These are phyloP conservation scores for Phytopythium mirpurense DNA, from an alignment of 352 stramenopile genomes.

Conservation along the genomic window DNA sequence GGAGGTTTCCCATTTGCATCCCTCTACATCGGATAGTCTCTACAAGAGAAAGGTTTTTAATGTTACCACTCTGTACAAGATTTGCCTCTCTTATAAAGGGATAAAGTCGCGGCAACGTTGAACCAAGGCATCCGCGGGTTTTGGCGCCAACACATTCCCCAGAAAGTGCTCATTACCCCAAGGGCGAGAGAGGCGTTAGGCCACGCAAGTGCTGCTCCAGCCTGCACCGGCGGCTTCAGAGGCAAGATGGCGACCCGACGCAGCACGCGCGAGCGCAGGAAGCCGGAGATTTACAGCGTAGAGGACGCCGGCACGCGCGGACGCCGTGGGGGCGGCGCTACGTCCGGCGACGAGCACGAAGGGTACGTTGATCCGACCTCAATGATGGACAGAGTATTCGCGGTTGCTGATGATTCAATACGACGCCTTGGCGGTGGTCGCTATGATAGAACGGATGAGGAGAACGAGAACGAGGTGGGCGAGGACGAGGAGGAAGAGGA, in stretches of 20 bases:
- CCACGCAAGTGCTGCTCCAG: no score
- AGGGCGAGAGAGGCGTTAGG: no score
- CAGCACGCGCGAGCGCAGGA: constrained; percentile 54
- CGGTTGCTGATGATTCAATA: not conserved
- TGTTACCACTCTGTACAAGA: not conserved
- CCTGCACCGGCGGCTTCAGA: no score
- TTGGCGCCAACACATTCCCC: constrained; percentile 5
- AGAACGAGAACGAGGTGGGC: constrained; percentile 14
- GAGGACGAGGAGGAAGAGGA: constrained; percentile 15
- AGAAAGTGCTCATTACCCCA: no score
- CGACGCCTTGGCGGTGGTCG: not conserved
- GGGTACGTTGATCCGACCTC: not conserved
- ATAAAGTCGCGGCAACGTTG: not conserved
- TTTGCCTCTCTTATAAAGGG: not conserved
- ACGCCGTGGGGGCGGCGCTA: not conserved
- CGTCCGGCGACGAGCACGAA: not conserved
- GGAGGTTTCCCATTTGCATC: constrained; percentile 32
- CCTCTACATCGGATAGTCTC: not conserved
- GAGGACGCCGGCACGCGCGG: constrained; percentile 22
- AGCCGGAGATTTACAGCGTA: constrained; percentile 73
- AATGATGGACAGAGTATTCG: not conserved
- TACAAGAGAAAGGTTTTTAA: not conserved
- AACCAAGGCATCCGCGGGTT: not conserved
- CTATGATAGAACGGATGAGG: not conserved
- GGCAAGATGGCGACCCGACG: constrained; percentile 38